Conservation (phyloP, 352 stramenopile genomes). For the Globisporangium yorkense region DNA sequence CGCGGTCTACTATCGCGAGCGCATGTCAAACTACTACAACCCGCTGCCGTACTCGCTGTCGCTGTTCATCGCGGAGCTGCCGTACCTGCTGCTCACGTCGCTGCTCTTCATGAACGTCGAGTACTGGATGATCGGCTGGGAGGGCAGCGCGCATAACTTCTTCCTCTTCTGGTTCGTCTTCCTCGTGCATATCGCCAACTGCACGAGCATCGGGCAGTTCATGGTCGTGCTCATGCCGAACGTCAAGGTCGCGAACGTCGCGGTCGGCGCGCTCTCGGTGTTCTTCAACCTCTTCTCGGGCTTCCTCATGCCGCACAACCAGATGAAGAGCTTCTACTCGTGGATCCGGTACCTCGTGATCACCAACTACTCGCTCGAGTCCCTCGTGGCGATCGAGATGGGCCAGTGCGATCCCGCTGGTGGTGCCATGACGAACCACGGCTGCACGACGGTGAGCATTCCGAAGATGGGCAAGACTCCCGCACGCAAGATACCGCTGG, state of each 20-base stretch:
- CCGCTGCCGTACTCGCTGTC: slow-evolving; percentile 34
- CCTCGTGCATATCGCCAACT: slow-evolving; percentile 10
- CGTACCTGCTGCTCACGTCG: slow-evolving; percentile 26
- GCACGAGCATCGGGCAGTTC: slow-evolving; percentile 25
- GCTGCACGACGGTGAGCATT: slow-evolving; percentile 8
- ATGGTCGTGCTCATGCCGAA: slow-evolving; percentile 46
- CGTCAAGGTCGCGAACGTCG: slow-evolving; percentile 45
- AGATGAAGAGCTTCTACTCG: slow-evolving; percentile 19
- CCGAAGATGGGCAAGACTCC: too few species aligned
- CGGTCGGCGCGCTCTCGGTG: slow-evolving; percentile 32
- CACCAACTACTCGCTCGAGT: slow-evolving; percentile 21
- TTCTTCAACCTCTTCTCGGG: slow-evolving; percentile 48
- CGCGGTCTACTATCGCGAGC: slow-evolving; percentile 52
- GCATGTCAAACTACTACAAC: slow-evolving; percentile 49
- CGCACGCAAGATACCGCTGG: too few species aligned
- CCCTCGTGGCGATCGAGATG: slow-evolving; percentile 12
- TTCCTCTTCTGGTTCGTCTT: slow-evolving; percentile 26
- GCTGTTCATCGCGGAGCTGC: slow-evolving; percentile 33
- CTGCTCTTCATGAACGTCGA: slow-evolving; percentile 33
- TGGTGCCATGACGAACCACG: neutral
- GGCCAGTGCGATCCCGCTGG: slow-evolving; percentile 5
- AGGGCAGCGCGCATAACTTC: slow-evolving; percentile 17
- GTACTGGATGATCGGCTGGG: slow-evolving; percentile 44
- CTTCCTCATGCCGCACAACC: slow-evolving; percentile 18
- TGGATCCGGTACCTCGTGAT: slow-evolving; percentile 24